Evolutionary conservation across 495 filamentous ascomycete genomes (phyloP).

Genomic region (Xylaria bambusicola): DNA sequence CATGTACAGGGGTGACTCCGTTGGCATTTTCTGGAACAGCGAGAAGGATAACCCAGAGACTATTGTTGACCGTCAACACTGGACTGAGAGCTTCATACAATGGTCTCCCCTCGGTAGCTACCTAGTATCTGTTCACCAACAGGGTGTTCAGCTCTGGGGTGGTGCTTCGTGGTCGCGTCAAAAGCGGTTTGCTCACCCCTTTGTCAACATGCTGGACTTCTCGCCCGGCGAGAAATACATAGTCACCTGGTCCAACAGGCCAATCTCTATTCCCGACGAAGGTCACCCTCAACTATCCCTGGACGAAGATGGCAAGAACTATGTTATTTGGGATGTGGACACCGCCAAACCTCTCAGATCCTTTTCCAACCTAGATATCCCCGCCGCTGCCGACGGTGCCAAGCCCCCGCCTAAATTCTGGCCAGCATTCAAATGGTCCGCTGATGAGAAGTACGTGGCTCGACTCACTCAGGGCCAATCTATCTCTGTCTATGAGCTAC

Average conservation of each 20-base stretch:
- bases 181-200: constrained; percentile 90
- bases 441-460: constrained; percentile 95
- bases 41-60: constrained; percentile 87
- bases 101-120: constrained; percentile 96
- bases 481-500: constrained; percentile 92
- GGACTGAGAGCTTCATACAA: constrained; percentile 96
- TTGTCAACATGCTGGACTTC: constrained; percentile 93
- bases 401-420: constrained; percentile 87
- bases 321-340: constrained; percentile 96
- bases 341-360: constrained; percentile 88
- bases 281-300: constrained; percentile 76
- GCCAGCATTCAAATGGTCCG: constrained; percentile 99
- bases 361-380: constrained; percentile 81
- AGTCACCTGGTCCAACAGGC: constrained; percentile 92
- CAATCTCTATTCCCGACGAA: constrained; percentile 84
- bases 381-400: constrained; percentile 50
- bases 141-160: constrained; percentile 97
- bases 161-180: constrained; percentile 85
- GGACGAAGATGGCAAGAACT: constrained; percentile 98
- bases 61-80: constrained; percentile 85
- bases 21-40: constrained; percentile 97
- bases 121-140: constrained; percentile 89
- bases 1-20: constrained; percentile 85
- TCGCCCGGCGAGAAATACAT: constrained; percentile 91
- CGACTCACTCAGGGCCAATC: constrained; percentile 84